phyloP scores from a whole-genome alignment of 306 rosid species.

The Chamaecrista fasciculata region DNA sequence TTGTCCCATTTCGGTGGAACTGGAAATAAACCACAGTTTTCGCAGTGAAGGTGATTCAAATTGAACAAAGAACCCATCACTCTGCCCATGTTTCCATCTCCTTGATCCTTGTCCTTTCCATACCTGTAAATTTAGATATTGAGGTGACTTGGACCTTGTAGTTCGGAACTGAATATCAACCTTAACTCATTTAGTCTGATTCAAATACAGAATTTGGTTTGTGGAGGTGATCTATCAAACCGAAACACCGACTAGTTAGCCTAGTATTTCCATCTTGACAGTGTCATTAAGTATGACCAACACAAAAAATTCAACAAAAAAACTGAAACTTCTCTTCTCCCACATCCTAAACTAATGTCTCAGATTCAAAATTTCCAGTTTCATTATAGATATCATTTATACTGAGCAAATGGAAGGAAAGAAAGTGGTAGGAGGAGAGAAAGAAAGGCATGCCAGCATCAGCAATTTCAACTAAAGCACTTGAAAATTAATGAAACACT shows the following conservation, averaged over 20 bases:
- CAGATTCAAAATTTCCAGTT: not conserved
- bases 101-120: conserved; percentile 99
- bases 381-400: not conserved
- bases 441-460: not conserved
- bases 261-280: not conserved
- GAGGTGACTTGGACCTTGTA: not conserved
- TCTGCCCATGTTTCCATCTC: conserved; percentile 91
- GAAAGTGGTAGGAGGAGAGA: not conserved
- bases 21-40: conserved; percentile 85
- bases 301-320: not conserved
- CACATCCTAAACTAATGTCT: not conserved
- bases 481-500: not conserved
- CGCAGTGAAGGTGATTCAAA: conserved; percentile 76
- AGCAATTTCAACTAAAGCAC: not conserved
- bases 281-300: not conserved
- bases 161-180: conserved; percentile 23
- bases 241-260: not conserved
- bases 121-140: conserved; percentile 47
- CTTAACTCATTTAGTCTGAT: conserved; percentile 2
- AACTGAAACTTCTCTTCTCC: not conserved
- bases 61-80: conserved; percentile 90
- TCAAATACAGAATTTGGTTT: not conserved
- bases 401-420: not conserved
- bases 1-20: conserved; percentile 80
- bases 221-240: not conserved